Evolutionary conservation across 2,329 filamentous ascomycete species (phyloP), one percentile per base, ranked within the genome.

Genomic region (Sporothrix sp.): DNA sequence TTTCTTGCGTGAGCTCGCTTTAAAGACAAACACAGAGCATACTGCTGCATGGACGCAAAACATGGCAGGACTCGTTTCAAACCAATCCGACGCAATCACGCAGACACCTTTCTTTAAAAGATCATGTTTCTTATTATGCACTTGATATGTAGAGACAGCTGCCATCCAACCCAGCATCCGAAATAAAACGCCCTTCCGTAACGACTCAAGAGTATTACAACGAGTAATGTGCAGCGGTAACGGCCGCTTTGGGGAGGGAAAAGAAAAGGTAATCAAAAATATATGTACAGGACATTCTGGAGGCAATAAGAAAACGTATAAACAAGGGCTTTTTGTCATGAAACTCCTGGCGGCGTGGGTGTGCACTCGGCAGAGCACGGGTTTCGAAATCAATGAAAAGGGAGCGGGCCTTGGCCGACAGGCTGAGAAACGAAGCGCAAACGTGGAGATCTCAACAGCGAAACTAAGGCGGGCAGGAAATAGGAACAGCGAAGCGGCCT

Each of bases 271-370:
- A 40, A 40, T 16, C 30, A 10, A 11, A 20, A 45, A 16, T 18
- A 32, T 53, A 54, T 52, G 38, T 52, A 52, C 45, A 52, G 32
- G 25, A 53, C 44, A 48, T 38, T 42, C 45, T 50, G 32, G 14
- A 33, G 25, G 47, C 36, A 45, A 37, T 38, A 43, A 42, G 23
- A 37, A 25, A 37, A 25, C 21, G 32, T 32, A 45, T 30, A 20
- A 37, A 32, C 25, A 23, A 23, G 6, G 16, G 36, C 30, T 40
- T 42, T 51, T 52, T 46, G 44, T 53, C 51, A 32, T 53, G 21
- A 42, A 38, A 35, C 37, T 49, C 33, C 42, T 23, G 11, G 13
- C 40, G n/a, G 45, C 27, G 25, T 16, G 20, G 18, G 16, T 16
- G 46, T 48, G 43, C 43, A n/a, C n/a, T n/a, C n/a, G 21, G 13